Conservation (phyloP, 306 rosid genomes). For the Lotus japonicus region DNA sequence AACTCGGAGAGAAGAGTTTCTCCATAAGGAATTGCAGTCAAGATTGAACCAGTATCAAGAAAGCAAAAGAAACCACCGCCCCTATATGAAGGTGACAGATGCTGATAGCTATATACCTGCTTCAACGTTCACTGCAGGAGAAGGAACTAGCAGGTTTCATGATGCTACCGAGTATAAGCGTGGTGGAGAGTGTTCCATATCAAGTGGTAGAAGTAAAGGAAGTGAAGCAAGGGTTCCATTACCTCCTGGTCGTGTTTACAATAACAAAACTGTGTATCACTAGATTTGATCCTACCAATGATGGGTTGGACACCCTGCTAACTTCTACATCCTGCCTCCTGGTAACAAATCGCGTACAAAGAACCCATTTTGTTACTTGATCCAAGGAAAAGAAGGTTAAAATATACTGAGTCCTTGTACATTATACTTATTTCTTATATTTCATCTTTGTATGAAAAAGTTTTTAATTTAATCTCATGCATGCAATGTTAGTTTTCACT, state of each 20-base stretch:
- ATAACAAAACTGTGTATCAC: slow-evolving; percentile 2
- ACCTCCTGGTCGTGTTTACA: slow-evolving; percentile 19
- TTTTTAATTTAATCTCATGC: too few relatives aligned
- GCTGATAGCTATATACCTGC: background rate
- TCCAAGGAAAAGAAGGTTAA: too few relatives aligned
- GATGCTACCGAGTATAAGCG: background rate
- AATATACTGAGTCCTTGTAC: too few relatives aligned
- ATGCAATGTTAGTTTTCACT: background rate
- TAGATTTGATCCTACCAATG: background rate
- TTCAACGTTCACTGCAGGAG: slow-evolving; percentile 9
- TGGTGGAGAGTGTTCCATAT: background rate
- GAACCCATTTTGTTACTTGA: too few relatives aligned
- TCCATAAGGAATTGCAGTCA: slow-evolving; percentile 8
- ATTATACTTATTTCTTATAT: too few relatives aligned
- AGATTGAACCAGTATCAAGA: slow-evolving; percentile 1
- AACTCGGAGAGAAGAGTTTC: slow-evolving; percentile 19
- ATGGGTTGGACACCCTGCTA: background rate
- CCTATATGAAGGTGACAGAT: background rate
- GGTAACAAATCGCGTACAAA: background rate
- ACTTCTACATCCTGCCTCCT: background rate
- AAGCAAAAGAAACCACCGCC: background rate
- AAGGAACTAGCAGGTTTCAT: background rate
- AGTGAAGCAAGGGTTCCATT: slow-evolving; percentile 18
- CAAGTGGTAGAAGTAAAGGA: background rate
- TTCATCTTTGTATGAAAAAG: too few relatives aligned